Base-by-base conservation (phyloP, 2,329 filamentous ascomycete genomes). In the Chalaropsis thielavioides region DNA sequence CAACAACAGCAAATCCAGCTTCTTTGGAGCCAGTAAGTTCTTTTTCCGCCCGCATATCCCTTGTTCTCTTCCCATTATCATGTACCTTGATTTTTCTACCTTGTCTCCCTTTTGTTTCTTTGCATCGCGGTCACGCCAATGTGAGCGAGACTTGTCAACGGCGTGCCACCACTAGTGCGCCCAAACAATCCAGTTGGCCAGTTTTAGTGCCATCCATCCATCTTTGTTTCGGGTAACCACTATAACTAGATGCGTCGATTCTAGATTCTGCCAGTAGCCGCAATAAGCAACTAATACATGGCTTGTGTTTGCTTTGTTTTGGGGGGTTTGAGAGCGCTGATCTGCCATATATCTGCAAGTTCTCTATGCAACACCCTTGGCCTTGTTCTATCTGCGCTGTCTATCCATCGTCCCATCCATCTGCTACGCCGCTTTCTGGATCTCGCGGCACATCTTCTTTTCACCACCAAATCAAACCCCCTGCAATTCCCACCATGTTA, bases 1-100 rank as follows among this genome's bases (percentile, higher is more conserved):
- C 78, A 72, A 38, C 73, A 72, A 19, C 54, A 62, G 44, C 41
- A 44, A 56, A 19, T 41, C 13, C 35, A 58, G 41, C 49, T 56
- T 61, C 38, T 64, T 56, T 19, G 41, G 62, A 17, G 62, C 61
- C 19, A 44, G 61, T 62, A 54, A 65, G 58, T 66, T 13, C 41
- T 61, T 27, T 49, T 27, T 63, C 43, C 22, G 15, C 2, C 31
- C 2, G 3, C 2, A 51, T 11, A 11, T 15, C 19, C 19, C 46
- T 22, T 17, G 38, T 19, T 27, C 8, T 54, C 31, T 43, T 19
- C 31, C 11, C 27, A 49, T 31, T 43, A 19, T 13, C 13, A 51
- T 10, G 24, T 19, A 15, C 46, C 46, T 51, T 51, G 8, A 24
- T 24, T 24, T 51, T 15, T 51, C 15, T 49, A 8, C 10, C 43